Percentiles rank a stretch among this genome's conserved stretches.
These are phyloP conservation scores for Vaccinium myrtillus DNA, from an alignment of 148 eudicot species.

Conservation along the genomic window DNA sequence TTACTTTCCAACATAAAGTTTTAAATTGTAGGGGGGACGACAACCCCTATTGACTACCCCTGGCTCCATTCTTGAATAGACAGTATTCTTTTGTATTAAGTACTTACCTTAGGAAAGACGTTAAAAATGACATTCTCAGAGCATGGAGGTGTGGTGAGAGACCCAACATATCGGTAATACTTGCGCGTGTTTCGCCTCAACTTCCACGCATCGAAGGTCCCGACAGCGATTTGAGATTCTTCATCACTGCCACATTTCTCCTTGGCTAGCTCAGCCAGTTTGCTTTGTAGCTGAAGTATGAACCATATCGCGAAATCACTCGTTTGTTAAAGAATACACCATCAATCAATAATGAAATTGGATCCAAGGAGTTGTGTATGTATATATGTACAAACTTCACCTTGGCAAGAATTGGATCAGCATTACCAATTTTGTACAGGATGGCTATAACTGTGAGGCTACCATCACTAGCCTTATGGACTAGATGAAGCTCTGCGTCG, in stretches of 20 bases:
- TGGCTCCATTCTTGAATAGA: too few relatives aligned
- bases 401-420: slow-evolving; percentile 56
- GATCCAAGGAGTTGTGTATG: neutral
- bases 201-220: slow-evolving; percentile 34
- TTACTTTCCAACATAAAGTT: too few relatives aligned
- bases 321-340: neutral
- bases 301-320: neutral
- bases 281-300: slow-evolving; percentile 39
- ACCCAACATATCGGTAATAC: slow-evolving; percentile 73
- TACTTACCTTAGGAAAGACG: slow-evolving; percentile 54
- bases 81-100: neutral
- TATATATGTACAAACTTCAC: slow-evolving; percentile 18
- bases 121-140: slow-evolving; percentile 61
- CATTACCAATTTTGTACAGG: slow-evolving; percentile 48
- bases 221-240: slow-evolving; percentile 24
- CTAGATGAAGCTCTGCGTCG: slow-evolving; percentile 72
- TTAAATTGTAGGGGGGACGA: too few relatives aligned
- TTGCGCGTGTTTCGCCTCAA: slow-evolving; percentile 41
- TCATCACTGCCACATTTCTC: slow-evolving; percentile 14
- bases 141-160: slow-evolving; percentile 96
- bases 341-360: neutral
- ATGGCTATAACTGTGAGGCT: slow-evolving; percentile 44
- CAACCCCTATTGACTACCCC: too few relatives aligned
- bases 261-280: slow-evolving; percentile 40
- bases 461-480: slow-evolving; percentile 54